phyloP scores from a whole-genome alignment of 805 yeast species.

The Cyberlindnera suaveolens region DNA sequence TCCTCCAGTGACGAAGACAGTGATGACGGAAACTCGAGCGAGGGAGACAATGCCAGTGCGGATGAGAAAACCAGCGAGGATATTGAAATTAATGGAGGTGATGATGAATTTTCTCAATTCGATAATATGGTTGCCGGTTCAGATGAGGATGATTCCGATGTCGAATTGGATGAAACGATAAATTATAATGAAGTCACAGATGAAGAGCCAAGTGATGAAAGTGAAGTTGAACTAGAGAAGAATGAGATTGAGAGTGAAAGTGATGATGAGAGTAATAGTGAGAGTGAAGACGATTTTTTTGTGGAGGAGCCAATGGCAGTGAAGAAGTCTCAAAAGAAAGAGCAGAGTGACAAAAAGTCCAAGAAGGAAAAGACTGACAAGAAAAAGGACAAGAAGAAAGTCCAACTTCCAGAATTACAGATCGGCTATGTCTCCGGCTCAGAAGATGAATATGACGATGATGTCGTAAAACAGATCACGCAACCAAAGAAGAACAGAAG shows the following conservation, averaged over 20 bases:
- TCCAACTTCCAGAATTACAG: constrained; percentile 60
- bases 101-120: constrained; percentile 26
- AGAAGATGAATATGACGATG: constrained; percentile 58
- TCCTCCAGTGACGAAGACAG: constrained; percentile 15
- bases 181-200: constrained; percentile 57
- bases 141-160: constrained; percentile 34
- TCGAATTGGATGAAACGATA: constrained; percentile 19
- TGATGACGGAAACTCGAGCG: constrained; percentile 21
- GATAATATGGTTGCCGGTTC: constrained; percentile 33
- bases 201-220: constrained; percentile 45
- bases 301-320: constrained; percentile 20
- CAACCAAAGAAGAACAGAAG: constrained; percentile 77
- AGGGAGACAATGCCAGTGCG: constrained; percentile 18
- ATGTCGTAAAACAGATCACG: constrained; percentile 44
- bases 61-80: constrained; percentile 15
- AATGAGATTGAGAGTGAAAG: constrained; percentile 22
- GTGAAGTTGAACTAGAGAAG: constrained; percentile 17
- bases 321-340: constrained; percentile 31
- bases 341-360: neutral
- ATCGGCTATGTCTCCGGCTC: constrained; percentile 85
- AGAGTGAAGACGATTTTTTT: constrained; percentile 34
- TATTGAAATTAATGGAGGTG: constrained; percentile 19
- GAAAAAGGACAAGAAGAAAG: constrained; percentile 28
- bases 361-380: constrained; percentile 19
- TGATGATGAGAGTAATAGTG: constrained; percentile 31